A percentile compares a stretch with the other conserved stretches of the same genome.
Evolutionary conservation across 139 green algal genomes (phyloP).

Genomic region (Monoraphidium neglectum): DNA sequence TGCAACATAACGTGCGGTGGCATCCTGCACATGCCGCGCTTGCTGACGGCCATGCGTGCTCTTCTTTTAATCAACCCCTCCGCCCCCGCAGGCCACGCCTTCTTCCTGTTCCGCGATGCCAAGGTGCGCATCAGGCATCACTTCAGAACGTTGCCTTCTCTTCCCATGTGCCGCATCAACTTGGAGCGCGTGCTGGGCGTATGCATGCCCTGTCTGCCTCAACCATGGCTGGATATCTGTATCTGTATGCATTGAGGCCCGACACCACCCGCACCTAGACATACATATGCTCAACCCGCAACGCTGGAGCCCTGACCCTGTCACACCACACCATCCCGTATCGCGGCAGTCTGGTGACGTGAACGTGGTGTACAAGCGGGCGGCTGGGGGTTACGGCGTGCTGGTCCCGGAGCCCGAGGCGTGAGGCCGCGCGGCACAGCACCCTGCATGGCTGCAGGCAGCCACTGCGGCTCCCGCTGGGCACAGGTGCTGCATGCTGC

Average conservation of each 20-base stretch:
- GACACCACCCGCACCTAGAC: background rate
- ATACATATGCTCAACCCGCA: background rate
- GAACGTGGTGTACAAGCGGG: slow-evolving; percentile 64
- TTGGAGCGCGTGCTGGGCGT: background rate
- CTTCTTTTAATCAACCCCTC: too few species aligned
- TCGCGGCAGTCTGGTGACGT: slow-evolving; percentile 13
- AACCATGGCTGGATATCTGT: background rate
- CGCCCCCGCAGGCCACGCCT: slow-evolving; percentile 43
- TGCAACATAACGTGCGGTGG: too few species aligned
- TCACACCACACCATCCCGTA: too few species aligned
- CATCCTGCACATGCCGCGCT: too few species aligned
- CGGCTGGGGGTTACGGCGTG: slow-evolving; percentile 64
- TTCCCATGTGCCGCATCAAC: too few species aligned
- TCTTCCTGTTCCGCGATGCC: slow-evolving; percentile 63
- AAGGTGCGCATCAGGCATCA: slow-evolving; percentile 39
- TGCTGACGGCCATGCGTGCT: too few species aligned
- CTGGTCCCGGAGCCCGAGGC: slow-evolving; percentile 51
- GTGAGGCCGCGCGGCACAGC: too few species aligned
- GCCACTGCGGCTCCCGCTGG: too few species aligned
- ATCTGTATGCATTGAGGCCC: background rate
- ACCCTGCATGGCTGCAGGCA: too few species aligned
- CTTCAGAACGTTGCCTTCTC: too few species aligned
- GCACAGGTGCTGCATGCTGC: too few species aligned
- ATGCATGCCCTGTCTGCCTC: background rate
- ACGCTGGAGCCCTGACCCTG: slow-evolving; percentile 1